Evolutionary conservation across 2,329 filamentous ascomycete species (phyloP).

Genomic region (Phaeoacremonium minimum): DNA sequence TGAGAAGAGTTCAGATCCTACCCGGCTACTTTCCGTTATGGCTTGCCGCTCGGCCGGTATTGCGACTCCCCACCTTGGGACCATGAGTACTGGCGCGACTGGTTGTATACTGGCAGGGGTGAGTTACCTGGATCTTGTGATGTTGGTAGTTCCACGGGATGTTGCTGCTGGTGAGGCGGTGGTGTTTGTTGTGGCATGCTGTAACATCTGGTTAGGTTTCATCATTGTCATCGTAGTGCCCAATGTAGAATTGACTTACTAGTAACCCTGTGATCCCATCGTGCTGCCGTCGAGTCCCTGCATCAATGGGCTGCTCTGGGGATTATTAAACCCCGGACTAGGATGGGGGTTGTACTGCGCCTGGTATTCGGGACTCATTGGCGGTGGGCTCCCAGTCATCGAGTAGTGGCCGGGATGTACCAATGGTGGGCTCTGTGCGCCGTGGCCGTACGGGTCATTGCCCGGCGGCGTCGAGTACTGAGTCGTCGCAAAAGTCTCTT

Average conservation of each 20-base stretch:
- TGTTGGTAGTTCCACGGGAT: slow-evolving; percentile 28
- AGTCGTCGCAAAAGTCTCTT: slow-evolving; percentile 16
- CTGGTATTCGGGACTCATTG: slow-evolving; percentile 6
- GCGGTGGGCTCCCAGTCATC: slow-evolving; percentile 10
- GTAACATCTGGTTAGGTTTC: slow-evolving; percentile 4
- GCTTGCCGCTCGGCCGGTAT: slow-evolving; percentile 8
- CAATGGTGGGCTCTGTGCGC: slow-evolving; percentile 10
- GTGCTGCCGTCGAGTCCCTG: slow-evolving; percentile 2
- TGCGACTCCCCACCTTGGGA: slow-evolving; percentile 8
- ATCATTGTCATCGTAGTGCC: background rate
- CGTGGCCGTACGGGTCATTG: slow-evolving; percentile 18
- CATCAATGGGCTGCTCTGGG: slow-evolving; percentile 2
- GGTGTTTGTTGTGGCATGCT: slow-evolving; percentile 9
- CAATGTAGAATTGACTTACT: slow-evolving; percentile 16
- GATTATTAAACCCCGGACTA: background rate
- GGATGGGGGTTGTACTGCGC: slow-evolving; percentile 7
- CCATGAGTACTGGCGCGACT: slow-evolving; percentile 23
- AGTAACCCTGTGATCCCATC: slow-evolving; percentile 14
- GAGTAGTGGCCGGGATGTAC: slow-evolving; percentile 5
- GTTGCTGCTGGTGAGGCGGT: slow-evolving; percentile 5
- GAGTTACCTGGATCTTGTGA: slow-evolving; percentile 23
- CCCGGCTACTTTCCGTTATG: too few relatives aligned
- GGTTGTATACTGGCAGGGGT: slow-evolving; percentile 26
- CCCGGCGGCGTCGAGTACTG: slow-evolving; percentile 14
- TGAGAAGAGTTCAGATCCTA: too few relatives aligned